Evolutionary conservation across 371 early-diverging fungal species (phyloP).

Genomic region (Circinella umbellata): DNA sequence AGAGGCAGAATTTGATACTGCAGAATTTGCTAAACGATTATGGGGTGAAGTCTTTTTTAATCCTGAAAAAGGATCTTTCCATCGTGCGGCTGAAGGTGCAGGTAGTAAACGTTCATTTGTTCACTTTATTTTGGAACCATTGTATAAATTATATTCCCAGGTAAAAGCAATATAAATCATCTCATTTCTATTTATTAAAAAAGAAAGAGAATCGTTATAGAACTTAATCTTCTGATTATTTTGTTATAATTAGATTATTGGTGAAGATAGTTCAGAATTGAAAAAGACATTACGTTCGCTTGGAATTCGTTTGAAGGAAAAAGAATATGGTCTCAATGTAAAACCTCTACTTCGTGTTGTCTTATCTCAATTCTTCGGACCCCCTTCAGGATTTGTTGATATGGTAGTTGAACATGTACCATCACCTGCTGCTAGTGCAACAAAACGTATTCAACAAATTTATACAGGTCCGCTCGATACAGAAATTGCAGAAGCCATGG

Average conservation of each 20-base stretch:
- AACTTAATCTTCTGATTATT: too few species aligned
- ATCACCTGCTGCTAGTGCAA: conserved; percentile 83
- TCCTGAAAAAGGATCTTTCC: conserved; percentile 78
- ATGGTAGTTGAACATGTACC: conserved; percentile 84
- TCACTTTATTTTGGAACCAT: conserved; percentile 96
- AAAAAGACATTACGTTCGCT: conserved; percentile 74
- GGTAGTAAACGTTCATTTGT: conserved; percentile 85
- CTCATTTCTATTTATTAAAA: too few species aligned
- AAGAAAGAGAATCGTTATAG: background rate
- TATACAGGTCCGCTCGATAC: conserved; percentile 82
- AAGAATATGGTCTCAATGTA: conserved; percentile 79
- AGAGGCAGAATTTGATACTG: conserved; percentile 67
- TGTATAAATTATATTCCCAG: conserved; percentile 94
- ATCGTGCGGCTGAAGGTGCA: conserved; percentile 66
- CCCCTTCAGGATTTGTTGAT: conserved; percentile 86
- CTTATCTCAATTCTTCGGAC: conserved; percentile 90
- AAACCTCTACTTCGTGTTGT: conserved; percentile 84
- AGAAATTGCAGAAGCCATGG: conserved; percentile 73
- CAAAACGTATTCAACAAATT: conserved; percentile 65
- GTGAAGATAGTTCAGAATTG: conserved; percentile 74
- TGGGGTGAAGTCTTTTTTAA: conserved; percentile 98
- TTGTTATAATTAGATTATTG: conserved; percentile 61
- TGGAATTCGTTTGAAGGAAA: conserved; percentile 83
- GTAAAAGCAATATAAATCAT: conserved; percentile 46
- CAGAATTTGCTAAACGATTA: conserved; percentile 88